A percentile compares a stretch with the other conserved stretches of the same genome.
phyloP scores from a whole-genome alignment of 179 eudicot genomes.

The Actinidia chinensis region DNA sequence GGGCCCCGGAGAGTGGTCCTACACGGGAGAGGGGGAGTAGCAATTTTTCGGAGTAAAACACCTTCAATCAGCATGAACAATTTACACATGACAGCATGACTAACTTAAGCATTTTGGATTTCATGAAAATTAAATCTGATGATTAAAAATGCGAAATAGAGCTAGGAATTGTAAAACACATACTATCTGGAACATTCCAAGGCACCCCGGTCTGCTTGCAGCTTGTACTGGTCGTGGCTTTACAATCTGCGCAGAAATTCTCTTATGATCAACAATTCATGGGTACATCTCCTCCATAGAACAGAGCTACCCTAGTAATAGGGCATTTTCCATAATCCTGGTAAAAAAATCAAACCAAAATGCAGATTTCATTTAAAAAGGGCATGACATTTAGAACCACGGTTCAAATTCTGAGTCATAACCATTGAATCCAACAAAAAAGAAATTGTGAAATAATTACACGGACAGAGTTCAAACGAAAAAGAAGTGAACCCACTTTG shows the following conservation, averaged over 20 bases:
- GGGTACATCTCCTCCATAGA: slow-evolving; percentile 74
- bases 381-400: background rate
- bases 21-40: no score
- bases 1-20: no score
- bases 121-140: no score
- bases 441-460: background rate
- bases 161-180: slow-evolving; percentile 23
- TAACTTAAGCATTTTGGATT: no score
- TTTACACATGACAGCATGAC: no score
- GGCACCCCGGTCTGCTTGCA: slow-evolving; percentile 98
- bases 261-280: slow-evolving; percentile 34
- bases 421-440: background rate
- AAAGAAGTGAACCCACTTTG: no score
- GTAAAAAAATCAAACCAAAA: background rate
- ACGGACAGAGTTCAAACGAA: background rate
- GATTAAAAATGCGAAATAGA: no score
- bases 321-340: slow-evolving; percentile 97
- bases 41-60: no score
- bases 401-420: background rate
- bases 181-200: slow-evolving; percentile 98
- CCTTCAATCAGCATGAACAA: no score
- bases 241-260: slow-evolving; percentile 67
- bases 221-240: slow-evolving; percentile 97
- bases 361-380: background rate
- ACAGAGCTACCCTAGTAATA: slow-evolving; percentile 78